Base-by-base conservation (phyloP, 495 filamentous ascomycete species). In the Penicillium ochrochloron region DNA sequence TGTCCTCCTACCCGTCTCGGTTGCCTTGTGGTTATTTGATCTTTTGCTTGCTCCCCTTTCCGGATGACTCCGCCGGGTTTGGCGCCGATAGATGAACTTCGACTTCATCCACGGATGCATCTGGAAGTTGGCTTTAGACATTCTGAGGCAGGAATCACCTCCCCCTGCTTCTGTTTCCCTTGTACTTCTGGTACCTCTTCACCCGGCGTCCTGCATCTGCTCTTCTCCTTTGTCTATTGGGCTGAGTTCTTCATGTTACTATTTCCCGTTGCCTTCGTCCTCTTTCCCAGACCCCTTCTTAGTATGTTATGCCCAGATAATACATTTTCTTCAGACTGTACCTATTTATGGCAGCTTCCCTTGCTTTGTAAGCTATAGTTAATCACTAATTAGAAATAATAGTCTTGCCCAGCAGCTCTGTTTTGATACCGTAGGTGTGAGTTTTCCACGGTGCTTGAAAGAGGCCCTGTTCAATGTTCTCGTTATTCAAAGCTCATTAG, bases 221-320 rank as follows among this genome's bases (percentile, higher is more conserved):
- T 72, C 44, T 63, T 60, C 29, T 66, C 62, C 65, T 51, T 57
- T 72, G 64, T 66, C 54, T 71, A 63, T 70, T 74, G 71, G 75
- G 73, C 61, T 71, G 50, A 74, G 71, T 71, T 71, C 64, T 70
- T 62, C 65, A 62, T 68, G 57, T 73, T 72, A 63, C 57, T 61
- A 61, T 72, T 60, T 41, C 41, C 56, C 60, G 27, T 48, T 54
- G 35, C 53, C 51, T 46, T 61, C 53, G 23, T 65, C 64, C 12
- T 35, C 52, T 61, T 60, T 58, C 62, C 23, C 69, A 68, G 66
- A 74, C 59, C 63, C 52, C 37, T 58, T 65, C 54, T 64, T 64
- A 76, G 75, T 77, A 79, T 78, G 70, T 63, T 70, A 78, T 72
- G 66, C 68, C 64, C 73, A 80, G 75, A 79, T 80, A 80, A 79